phyloP scores from a whole-genome alignment of 495 filamentous ascomycete genomes.

The Aspergillus bridgeri region DNA sequence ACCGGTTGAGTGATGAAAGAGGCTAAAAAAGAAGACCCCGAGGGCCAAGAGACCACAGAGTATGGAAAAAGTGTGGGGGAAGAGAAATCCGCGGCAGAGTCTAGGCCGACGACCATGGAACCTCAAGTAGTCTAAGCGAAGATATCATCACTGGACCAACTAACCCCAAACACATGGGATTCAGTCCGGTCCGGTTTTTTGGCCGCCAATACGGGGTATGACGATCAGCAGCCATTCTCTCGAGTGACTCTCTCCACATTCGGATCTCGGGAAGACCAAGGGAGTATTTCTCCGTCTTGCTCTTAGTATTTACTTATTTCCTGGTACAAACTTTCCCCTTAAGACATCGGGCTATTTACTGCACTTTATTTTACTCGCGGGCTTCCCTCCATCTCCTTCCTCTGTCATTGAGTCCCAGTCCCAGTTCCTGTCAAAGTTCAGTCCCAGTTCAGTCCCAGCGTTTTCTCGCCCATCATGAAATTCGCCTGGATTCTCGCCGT shows the following conservation, averaged over 20 bases:
- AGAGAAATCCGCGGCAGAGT: too few relatives aligned
- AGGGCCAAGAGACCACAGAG: too few relatives aligned
- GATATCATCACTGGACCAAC: neutral
- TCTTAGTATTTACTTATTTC: too few relatives aligned
- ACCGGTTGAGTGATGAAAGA: too few relatives aligned
- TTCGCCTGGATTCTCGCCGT: constrained; percentile 4
- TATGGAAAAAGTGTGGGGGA: too few relatives aligned
- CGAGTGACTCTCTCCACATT: neutral
- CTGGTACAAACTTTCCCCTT: neutral
- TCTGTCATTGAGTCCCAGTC: too few relatives aligned
- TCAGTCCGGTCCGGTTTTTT: neutral
- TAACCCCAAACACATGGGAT: neutral
- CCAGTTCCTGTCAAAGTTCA: too few relatives aligned
- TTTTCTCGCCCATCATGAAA: constrained; percentile 1
- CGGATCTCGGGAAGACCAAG: constrained; percentile 2
- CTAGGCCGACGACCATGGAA: too few relatives aligned
- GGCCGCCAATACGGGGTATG: neutral
- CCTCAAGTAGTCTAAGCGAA: neutral
- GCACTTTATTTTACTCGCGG: too few relatives aligned
- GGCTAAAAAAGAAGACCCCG: too few relatives aligned
- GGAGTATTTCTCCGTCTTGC: neutral
- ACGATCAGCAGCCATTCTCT: neutral
- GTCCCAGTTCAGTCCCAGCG: too few relatives aligned
- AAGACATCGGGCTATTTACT: too few relatives aligned
- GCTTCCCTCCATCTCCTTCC: neutral